Percentiles rank a stretch among this genome's conserved stretches.
These are phyloP conservation scores for Dovyalis caffra DNA, from an alignment of 345 rosid species.

Conservation along the genomic window DNA sequence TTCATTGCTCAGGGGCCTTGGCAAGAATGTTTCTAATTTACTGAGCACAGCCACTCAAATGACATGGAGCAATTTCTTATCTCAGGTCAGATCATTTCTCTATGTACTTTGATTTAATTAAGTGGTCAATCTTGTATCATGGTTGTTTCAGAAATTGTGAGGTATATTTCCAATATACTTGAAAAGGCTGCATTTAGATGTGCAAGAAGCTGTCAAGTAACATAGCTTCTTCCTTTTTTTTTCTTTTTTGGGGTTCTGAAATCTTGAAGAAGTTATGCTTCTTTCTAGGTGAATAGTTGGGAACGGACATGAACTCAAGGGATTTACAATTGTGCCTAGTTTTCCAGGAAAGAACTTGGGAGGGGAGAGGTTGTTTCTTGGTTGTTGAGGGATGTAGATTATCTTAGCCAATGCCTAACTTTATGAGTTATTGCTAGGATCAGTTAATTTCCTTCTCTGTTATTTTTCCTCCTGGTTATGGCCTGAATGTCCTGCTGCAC, in stretches of 20 bases:
- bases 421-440: neutral
- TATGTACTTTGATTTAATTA: neutral
- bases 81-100: conserved; percentile 41
- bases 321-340: neutral
- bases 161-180: neutral
- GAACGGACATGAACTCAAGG: neutral
- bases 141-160: neutral
- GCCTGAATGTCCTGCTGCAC: neutral
- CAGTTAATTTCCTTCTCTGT: neutral
- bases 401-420: neutral
- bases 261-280: no score
- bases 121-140: neutral
- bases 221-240: no score
- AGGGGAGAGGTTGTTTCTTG: neutral
- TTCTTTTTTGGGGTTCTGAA: no score
- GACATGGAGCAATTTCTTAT: conserved; percentile 28
- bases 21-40: conserved; percentile 32
- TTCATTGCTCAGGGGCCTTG: conserved; percentile 49
- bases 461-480: neutral
- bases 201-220: neutral
- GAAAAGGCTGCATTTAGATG: neutral
- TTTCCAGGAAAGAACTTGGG: neutral
- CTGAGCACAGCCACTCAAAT: conserved; percentile 32
- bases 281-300: neutral
- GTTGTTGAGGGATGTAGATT: neutral